Base-by-base conservation (phyloP, 306 rosid genomes). In the Vicia villosa region DNA sequence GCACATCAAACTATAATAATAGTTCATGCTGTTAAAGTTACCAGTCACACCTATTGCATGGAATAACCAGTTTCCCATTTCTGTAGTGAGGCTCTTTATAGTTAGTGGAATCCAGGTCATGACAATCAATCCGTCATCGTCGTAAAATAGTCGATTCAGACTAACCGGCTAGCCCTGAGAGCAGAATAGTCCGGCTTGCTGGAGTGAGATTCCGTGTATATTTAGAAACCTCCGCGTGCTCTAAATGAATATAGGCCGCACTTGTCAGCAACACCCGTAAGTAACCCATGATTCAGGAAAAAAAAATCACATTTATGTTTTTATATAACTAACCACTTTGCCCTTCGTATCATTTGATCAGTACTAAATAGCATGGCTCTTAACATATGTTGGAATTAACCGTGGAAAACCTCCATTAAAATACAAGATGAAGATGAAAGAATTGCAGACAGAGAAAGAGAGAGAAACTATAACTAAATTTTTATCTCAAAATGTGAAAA, bases 121-220 rank as follows among this genome's bases (percentile, higher is more conserved):
- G 89, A 57, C 98, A 94, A 38, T 87, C 92, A 64, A 69, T 63
- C 19, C n/a, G 13, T 49, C 36, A 0, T 60, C 4, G n/a, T n/a
- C n/a, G 21, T 46, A 24, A 67, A 68, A 40, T n/a, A 49, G 9
- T 7, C 46, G 20, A 56, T 40, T 46, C 24, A 9, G 4, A 77
- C 82, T 46, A 75, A 94, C 98, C 97, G 34, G 97, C 85, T 63
- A 96, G 96, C 15, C 98, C 98, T 3, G 98, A 90, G 54, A 90
- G 98, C 71, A 90, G 64, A 76, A 94, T 90, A 56, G 96, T 89
- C 56, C 92, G 84, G 70, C 97, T 94, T n/a, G 95, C 97, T 10
- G 98, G 98, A 73, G 96, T 82, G 54, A 94, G 97, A 71, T 90
- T 94, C 55, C 97, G 83, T 0, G 92, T 87, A 70, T 79, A 69